Conservation (phyloP, 352 stramenopile genomes). For the Saprolegnia diclina region DNA sequence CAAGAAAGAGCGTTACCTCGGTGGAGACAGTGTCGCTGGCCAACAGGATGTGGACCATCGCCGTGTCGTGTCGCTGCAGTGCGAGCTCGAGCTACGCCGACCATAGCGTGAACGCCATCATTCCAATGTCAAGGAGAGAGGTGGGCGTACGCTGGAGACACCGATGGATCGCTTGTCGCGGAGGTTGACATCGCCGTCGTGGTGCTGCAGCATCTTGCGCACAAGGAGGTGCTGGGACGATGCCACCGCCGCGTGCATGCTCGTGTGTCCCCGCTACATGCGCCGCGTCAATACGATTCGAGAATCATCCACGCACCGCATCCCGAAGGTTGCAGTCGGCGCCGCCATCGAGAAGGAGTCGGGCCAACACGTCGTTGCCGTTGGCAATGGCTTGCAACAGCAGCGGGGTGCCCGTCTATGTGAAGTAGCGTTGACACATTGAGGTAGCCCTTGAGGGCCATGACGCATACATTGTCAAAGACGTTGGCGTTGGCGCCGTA, state of each 20-base stretch:
- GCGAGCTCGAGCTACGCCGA: too few species aligned
- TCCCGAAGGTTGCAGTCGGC: slow-evolving; percentile 12
- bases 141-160: background rate
- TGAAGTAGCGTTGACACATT: too few species aligned
- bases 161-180: background rate
- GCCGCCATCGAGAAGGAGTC: background rate
- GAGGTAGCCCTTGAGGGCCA: too few species aligned
- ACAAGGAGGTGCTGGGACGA: background rate
- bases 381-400: background rate
- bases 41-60: too few species aligned
- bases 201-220: background rate
- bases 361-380: background rate
- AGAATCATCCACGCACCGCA: background rate
- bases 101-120: too few species aligned
- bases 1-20: background rate
- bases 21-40: too few species aligned
- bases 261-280: background rate
- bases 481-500: slow-evolving; percentile 14
- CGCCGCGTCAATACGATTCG: background rate
- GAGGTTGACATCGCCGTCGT: background rate
- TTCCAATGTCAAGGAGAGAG: background rate
- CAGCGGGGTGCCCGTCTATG: background rate
- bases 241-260: background rate
- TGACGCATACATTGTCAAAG: background rate
- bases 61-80: too few species aligned